Evolutionary conservation across 2,329 filamentous ascomycete species (phyloP), one percentile per base, ranked within the genome.

Genomic region (Pyrenophora seminiperda): DNA sequence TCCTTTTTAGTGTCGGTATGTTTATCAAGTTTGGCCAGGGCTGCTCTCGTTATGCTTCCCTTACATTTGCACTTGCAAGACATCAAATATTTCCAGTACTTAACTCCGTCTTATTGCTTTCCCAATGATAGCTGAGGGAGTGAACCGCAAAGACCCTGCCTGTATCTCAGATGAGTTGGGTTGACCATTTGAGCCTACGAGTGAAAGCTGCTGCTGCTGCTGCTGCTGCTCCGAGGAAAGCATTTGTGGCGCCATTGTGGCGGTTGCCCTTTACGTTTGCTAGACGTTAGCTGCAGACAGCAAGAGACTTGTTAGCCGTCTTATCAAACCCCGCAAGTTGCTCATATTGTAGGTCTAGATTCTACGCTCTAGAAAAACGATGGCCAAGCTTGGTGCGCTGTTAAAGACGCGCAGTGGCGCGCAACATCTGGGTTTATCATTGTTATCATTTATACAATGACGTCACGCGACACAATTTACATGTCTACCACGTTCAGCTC

Each of bases 401-500:
- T 20, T 30, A 30, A 43, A 32, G 18, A 44, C 34, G 20, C 18
- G 47, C 15, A 20, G 38, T 11, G 27, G 20, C 41, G 34, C 19
- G 41, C 33, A 37, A 13, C 4, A 24, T 9, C 22, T 32, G 5
- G 29, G 45, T 27, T 34, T 13, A 27, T 41, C 10, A 42, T 29
- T 50, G 20, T 34, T 13, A 27, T 41, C 10, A 42, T 29, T 50
- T 41, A 42, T 37, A 42, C 24, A 20, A 20, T 56, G 53, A 58
- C 53, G 53, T 58, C 54, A 58, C 37, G 4, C 33, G 15, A 17
- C 36, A 17, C 45, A 24, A 17, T 50, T 53, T 27, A 19, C 38
- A 24, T 40, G 15, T 39, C 31, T 39, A 37, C 39, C 33, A 43
- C 37, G 11, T 39, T 45, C 22, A 33, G 11, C 38, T 39, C 22